Evolutionary conservation across 306 rosid genomes (phyloP), one percentile per base, ranked within the genome.

Genomic region (Citrullus mucosospermus): DNA sequence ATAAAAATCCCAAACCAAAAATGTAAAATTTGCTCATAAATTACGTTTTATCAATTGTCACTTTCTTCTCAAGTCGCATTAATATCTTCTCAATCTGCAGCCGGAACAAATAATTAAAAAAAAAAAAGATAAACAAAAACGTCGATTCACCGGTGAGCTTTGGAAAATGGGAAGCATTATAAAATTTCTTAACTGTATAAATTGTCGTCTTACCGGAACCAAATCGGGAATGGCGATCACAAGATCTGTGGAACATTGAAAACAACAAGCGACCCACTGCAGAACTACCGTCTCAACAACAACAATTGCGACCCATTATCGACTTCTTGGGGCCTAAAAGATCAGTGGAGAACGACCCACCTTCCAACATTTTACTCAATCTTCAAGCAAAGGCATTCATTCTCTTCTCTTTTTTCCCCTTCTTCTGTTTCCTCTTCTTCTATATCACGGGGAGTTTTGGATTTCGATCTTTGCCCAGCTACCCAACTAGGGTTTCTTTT

Each of bases 351-450:
- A 44, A 48, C 80, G 80, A 78, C 75, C 32, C 55, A n/a, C 61
- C 75, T 9, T 48, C 81, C 61, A 60, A 28, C 48, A 78, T 53
- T 53, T 51, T 51, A 18, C 71, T 61, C 53, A 63, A 65, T 78
- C 81, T 78, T 66, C 66, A 78, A 78, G 81, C 63, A 54, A 78
- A 78, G 36, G 65, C 81, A 15, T 77, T 9, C 50, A 44, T 44
- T 77, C 71, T 60, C 51, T 14, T 15, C 46, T 16, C 30, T 58
- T 9, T 57, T 44, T 51, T 51, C 14, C 78, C 6, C 28, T 14
- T 36, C 39, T 28, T 77, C 51, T 56, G 53, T 58, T 20, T 43
- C 48, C 16, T 77, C 80, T 53, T 60, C 57, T 53, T 60, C 70
- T 77, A 59, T 63, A 77, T 77, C 58, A 58, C 80, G 2, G 55